A percentile compares a stretch with the other conserved stretches of the same genome.
Evolutionary conservation across 1,284 basidiomycete species (phyloP).

Genomic region (Amylostereum areolatum): DNA sequence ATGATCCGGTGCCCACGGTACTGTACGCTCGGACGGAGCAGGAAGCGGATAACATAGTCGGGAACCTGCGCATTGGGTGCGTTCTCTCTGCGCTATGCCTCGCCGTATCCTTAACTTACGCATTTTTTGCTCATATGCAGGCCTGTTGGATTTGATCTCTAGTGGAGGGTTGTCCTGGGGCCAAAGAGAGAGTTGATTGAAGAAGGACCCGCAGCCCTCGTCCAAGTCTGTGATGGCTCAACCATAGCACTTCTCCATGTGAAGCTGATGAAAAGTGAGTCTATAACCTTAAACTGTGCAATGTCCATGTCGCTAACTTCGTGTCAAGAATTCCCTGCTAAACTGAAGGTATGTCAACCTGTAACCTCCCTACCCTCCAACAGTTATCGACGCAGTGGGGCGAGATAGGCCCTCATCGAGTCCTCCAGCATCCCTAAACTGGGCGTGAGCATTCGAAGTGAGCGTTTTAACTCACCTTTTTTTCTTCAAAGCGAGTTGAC

Average conservation of each 20-base stretch:
- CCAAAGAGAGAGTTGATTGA: slow-evolving; percentile 17
- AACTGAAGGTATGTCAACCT: slow-evolving; percentile 30
- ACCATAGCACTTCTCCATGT: slow-evolving; percentile 54
- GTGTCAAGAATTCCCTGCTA: slow-evolving; percentile 33
- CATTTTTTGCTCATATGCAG: slow-evolving; percentile 20
- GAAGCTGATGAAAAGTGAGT: slow-evolving; percentile 46
- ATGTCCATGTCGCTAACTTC: background rate
- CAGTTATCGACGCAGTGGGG: background rate
- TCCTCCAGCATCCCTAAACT: slow-evolving; percentile 40
- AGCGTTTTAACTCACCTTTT: slow-evolving; percentile 12
- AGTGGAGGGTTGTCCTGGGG: slow-evolving; percentile 42
- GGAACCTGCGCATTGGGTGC: slow-evolving; percentile 30
- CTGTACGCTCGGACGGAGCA: slow-evolving; percentile 35
- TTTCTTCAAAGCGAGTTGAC: background rate
- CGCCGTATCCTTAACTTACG: background rate
- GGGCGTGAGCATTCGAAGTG: slow-evolving; percentile 58
- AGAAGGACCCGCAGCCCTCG: slow-evolving; percentile 39
- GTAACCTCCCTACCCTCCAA: slow-evolving; percentile 1
- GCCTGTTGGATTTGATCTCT: slow-evolving; percentile 55
- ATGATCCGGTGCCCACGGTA: slow-evolving; percentile 26
- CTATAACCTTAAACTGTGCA: background rate
- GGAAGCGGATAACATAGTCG: slow-evolving; percentile 36
- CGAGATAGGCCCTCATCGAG: slow-evolving; percentile 40
- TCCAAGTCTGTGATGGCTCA: slow-evolving; percentile 43
- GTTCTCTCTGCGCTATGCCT: background rate